These are phyloP conservation scores for Acrocalymma vagum DNA, from an alignment of 2,329 filamentous ascomycete species.

Conservation along the genomic window DNA sequence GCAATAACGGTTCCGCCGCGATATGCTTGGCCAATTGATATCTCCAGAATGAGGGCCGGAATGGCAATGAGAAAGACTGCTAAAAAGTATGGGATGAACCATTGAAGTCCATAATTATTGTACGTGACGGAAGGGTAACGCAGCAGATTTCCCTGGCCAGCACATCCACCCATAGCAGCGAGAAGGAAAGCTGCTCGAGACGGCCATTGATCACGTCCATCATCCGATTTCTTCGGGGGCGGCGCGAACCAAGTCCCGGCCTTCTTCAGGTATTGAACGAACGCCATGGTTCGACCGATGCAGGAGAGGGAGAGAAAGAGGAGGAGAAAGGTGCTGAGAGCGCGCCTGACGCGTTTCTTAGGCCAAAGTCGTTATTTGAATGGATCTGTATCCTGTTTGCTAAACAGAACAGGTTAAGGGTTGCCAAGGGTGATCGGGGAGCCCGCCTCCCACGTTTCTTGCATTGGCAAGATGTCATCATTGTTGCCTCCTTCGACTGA, in stretches of 20 bases:
- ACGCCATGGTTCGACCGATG: slow-evolving; percentile 4
- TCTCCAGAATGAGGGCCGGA: slow-evolving; percentile 64
- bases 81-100: slow-evolving; percentile 67
- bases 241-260: slow-evolving; percentile 44
- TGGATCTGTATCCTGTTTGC: no score
- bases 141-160: slow-evolving; percentile 66
- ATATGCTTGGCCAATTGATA: slow-evolving; percentile 62
- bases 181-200: slow-evolving; percentile 64
- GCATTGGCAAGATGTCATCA: no score
- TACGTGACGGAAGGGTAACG: slow-evolving; percentile 67
- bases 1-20: slow-evolving; percentile 65
- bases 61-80: slow-evolving; percentile 65
- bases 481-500: no score
- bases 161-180: slow-evolving; percentile 67
- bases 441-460: no score
- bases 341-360: no score
- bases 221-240: slow-evolving; percentile 43
- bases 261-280: slow-evolving; percentile 24
- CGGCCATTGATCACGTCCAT: slow-evolving; percentile 63
- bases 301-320: no score
- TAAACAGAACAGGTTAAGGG: no score
- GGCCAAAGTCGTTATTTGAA: no score
- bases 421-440: no score
- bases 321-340: no score
- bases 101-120: slow-evolving; percentile 68